Conservation (phyloP, 2,329 filamentous ascomycete genomes). For the Chaetothyriales sp. region DNA sequence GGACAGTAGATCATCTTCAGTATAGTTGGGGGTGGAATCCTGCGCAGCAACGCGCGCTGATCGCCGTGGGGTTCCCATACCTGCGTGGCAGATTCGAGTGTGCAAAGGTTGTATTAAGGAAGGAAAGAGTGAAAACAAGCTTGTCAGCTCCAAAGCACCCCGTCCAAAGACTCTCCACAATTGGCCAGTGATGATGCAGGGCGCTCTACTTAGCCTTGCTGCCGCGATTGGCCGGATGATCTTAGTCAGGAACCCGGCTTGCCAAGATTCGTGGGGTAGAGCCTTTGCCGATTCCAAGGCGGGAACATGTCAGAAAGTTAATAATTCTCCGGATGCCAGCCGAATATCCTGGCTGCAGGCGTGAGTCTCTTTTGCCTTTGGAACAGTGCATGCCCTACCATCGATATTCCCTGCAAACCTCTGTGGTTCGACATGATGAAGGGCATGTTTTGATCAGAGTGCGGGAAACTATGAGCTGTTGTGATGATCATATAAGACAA, state of each 20-base stretch:
- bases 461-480: not conserved
- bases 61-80: conserved; percentile 3
- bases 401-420: not conserved
- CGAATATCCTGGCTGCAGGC: not conserved
- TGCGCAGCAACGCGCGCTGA: conserved; percentile 30
- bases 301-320: not conserved
- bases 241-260: not conserved
- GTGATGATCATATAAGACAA: not conserved
- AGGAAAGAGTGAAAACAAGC: not conserved
- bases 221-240: not conserved
- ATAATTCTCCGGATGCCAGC: not conserved
- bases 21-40: conserved; percentile 16
- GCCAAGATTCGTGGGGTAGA: not conserved
- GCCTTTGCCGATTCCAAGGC: not conserved
- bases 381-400: conserved; percentile 6
- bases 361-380: conserved; percentile 7
- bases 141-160: not conserved
- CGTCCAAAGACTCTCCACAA: not conserved
- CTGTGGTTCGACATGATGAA: not conserved
- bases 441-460: not conserved
- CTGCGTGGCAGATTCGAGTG: not conserved
- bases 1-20: not conserved
- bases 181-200: not conserved
- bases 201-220: not conserved
- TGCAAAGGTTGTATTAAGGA: not conserved